Conservation (phyloP, 2,329 filamentous ascomycete genomes). For the Phyllachora maydis region DNA sequence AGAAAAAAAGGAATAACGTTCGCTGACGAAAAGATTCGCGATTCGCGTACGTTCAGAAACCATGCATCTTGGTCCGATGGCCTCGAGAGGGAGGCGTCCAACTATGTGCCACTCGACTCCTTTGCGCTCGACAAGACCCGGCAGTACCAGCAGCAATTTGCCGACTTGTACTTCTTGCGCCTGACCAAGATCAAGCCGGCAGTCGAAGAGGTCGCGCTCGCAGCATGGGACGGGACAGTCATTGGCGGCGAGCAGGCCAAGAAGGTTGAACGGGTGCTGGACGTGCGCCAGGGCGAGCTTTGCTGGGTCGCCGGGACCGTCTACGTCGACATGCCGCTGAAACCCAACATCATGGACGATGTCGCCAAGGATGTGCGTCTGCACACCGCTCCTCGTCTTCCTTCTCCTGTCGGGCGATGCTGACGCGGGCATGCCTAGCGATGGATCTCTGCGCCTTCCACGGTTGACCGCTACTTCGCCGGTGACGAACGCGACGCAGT, state of each 20-base stretch:
- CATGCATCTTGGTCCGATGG: too few relatives aligned
- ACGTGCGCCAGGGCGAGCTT: constrained; percentile 85
- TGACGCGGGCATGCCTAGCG: constrained; percentile 35
- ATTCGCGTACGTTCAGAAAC: too few relatives aligned
- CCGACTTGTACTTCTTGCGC: constrained; percentile 92
- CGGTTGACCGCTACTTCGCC: constrained; percentile 56
- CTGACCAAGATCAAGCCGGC: constrained; percentile 71
- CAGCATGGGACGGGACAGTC: constrained; percentile 59
- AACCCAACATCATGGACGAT: constrained; percentile 90
- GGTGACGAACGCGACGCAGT: constrained; percentile 39
- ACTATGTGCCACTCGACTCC: constrained; percentile 55
- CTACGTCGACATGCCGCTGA: constrained; percentile 92
- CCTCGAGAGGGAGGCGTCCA: too few relatives aligned
- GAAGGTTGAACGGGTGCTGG: constrained; percentile 71
- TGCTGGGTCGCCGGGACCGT: constrained; percentile 92
- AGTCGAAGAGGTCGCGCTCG: constrained; percentile 52
- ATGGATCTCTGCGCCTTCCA: constrained; percentile 70
- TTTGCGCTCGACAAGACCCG: constrained; percentile 51
- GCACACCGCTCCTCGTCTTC: neutral
- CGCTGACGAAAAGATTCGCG: constrained; percentile 13
- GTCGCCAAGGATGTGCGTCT: constrained; percentile 66
- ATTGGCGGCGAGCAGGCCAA: constrained; percentile 57
- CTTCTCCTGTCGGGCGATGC: neutral
- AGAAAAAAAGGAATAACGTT: constrained; percentile 3
- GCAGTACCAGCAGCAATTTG: constrained; percentile 88